phyloP scores from a whole-genome alignment of 148 eudicot genomes.

The Linanthus parryae region DNA sequence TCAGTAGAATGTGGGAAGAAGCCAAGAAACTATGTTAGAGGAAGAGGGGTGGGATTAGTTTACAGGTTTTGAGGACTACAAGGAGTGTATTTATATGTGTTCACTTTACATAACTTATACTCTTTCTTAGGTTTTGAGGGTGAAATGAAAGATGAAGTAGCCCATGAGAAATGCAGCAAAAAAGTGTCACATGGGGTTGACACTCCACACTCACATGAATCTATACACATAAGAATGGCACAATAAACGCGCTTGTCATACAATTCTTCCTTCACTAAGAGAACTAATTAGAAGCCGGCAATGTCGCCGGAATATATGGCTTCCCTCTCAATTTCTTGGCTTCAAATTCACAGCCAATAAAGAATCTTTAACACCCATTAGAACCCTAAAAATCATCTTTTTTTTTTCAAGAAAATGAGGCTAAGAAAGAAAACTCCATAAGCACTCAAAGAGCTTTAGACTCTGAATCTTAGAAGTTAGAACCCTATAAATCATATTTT shows the following conservation, averaged over 20 bases:
- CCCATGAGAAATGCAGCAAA: constrained; percentile 48
- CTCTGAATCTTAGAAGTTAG: constrained; percentile 2
- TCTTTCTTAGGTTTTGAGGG: too few species aligned
- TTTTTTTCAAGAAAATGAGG: background rate
- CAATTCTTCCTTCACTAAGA: constrained; percentile 20
- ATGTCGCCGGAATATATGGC: constrained; percentile 43
- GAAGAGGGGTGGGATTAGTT: too few species aligned
- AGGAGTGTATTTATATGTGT: too few species aligned
- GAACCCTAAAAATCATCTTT: too few species aligned
- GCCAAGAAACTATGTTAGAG: too few species aligned
- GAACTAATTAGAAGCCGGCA: constrained; percentile 43
- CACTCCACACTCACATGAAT: too few species aligned
- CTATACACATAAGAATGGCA: too few species aligned
- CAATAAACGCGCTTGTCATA: constrained; percentile 24
- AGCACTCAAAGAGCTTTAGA: background rate
- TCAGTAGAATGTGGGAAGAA: too few species aligned
- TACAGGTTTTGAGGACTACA: too few species aligned
- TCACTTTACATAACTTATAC: too few species aligned
- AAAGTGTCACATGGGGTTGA: constrained; percentile 79
- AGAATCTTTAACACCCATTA: background rate
- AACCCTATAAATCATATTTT: constrained; percentile 7
- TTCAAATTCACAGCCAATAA: constrained; percentile 5
- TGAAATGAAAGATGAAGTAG: constrained; percentile 22
- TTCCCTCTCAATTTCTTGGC: constrained; percentile 33
- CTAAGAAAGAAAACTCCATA: background rate